Evolutionary conservation across 1,284 basidiomycete species (phyloP).

Genomic region (Cryptococcus jaspeensis): DNA sequence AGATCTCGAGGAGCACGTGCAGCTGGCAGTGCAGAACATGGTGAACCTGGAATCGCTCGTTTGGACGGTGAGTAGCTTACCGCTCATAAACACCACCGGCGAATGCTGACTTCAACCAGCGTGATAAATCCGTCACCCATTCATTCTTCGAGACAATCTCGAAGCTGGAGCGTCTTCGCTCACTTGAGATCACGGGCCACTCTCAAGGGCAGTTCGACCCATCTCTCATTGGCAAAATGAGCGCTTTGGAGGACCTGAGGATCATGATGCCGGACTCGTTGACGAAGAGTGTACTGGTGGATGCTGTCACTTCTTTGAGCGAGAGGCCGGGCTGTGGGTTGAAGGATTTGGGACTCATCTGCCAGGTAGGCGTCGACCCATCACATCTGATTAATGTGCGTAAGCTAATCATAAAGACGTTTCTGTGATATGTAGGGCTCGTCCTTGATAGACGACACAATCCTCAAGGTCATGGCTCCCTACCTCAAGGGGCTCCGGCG

Average conservation of each 20-base stretch:
- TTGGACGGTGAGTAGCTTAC: constrained; percentile 43
- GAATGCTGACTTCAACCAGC: constrained; percentile 18
- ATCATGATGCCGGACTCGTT: constrained; percentile 48
- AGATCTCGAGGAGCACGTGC: constrained; percentile 36
- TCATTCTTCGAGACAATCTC: constrained; percentile 35
- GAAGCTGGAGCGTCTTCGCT: constrained; percentile 21
- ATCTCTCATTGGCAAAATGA: constrained; percentile 24
- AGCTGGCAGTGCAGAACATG: constrained; percentile 35
- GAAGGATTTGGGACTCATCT: constrained; percentile 40
- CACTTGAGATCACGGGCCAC: constrained; percentile 48
- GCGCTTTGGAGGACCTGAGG: constrained; percentile 38
- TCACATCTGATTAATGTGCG: not conserved
- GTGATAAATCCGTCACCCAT: constrained; percentile 43
- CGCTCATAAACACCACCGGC: not conserved
- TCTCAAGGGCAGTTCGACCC: constrained; percentile 41
- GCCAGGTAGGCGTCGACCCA: constrained; percentile 24
- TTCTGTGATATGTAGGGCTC: constrained; percentile 24
- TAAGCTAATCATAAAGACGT: not conserved
- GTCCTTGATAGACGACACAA: constrained; percentile 37
- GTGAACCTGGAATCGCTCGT: constrained; percentile 37
- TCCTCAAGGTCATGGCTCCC: constrained; percentile 31
- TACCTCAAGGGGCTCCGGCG: constrained; percentile 28
- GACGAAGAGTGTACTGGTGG: constrained; percentile 26
- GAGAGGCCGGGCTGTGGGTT: constrained; percentile 27
- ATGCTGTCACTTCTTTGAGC: constrained; percentile 22